phyloP scores from a whole-genome alignment of 345 rosid genomes.

The Boechera retrofracta region DNA sequence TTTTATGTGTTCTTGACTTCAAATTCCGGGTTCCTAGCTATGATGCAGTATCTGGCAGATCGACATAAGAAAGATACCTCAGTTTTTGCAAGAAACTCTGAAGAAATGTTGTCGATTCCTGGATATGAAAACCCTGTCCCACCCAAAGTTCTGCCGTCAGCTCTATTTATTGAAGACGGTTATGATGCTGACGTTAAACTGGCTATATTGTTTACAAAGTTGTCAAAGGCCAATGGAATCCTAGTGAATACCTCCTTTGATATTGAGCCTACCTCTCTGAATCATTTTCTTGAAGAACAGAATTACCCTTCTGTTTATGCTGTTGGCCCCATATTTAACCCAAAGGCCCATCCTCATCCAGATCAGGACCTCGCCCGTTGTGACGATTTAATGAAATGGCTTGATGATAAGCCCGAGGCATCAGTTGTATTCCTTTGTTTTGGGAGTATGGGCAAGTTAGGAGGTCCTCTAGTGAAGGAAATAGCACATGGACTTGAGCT shows the following conservation, averaged over 20 bases:
- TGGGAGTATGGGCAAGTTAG: constrained; percentile 56
- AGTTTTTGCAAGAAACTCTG: constrained; percentile 36
- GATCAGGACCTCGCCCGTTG: constrained; percentile 42
- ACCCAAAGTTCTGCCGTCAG: constrained; percentile 49
- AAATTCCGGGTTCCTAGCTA: constrained; percentile 49
- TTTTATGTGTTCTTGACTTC: constrained; percentile 57
- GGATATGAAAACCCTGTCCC: constrained; percentile 53
- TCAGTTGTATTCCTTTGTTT: constrained; percentile 64
- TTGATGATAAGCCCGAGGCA: constrained; percentile 56
- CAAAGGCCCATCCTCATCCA: constrained; percentile 41
- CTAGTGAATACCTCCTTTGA: constrained; percentile 53
- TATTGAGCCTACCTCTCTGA: constrained; percentile 52
- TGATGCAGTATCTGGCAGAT: constrained; percentile 49
- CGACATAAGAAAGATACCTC: constrained; percentile 41
- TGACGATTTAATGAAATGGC: constrained; percentile 54
- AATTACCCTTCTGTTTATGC: constrained; percentile 48
- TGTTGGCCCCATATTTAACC: constrained; percentile 53
- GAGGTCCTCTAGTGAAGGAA: constrained; percentile 49
- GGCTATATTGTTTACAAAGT: constrained; percentile 44
- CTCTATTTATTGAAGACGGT: constrained; percentile 48
- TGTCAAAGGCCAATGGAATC: constrained; percentile 47
- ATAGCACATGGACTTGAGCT: constrained; percentile 57
- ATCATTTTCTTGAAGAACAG: constrained; percentile 34
- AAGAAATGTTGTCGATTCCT: constrained; percentile 44
- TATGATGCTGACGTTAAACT: constrained; percentile 42